These are phyloP conservation scores for Cnidoscolus chayamansa DNA, from an alignment of 441 rosid species.

Conservation along the genomic window DNA sequence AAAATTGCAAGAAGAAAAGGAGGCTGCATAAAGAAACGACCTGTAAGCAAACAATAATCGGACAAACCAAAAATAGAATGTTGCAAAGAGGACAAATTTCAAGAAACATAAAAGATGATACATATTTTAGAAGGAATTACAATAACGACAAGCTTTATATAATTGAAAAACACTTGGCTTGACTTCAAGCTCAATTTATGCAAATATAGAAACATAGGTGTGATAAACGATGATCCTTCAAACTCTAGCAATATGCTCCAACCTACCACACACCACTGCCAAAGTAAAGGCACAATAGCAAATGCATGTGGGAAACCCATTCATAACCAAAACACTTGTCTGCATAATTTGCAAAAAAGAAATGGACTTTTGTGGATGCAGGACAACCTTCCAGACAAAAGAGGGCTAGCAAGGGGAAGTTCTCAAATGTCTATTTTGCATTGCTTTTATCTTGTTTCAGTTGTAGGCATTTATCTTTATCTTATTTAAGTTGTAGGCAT, in stretches of 20 bases:
- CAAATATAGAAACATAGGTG: neutral
- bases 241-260: neutral
- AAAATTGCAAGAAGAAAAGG: constrained; percentile 71
- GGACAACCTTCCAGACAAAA: too few relatives aligned
- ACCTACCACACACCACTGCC: neutral
- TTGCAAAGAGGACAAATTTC: neutral
- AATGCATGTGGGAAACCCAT: neutral
- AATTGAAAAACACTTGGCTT: neutral
- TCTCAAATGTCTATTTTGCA: too few relatives aligned
- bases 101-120: neutral
- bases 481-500: too few relatives aligned
- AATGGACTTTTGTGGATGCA: too few relatives aligned
- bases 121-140: neutral
- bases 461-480: too few relatives aligned
- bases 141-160: neutral
- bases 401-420: too few relatives aligned
- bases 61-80: constrained; percentile 2
- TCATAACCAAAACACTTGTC: neutral
- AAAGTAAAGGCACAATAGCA: neutral
- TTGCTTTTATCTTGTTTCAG: too few relatives aligned
- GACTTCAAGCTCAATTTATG: neutral
- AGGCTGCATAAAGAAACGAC: constrained; percentile 55
- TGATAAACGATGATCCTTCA: neutral
- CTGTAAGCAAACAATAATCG: constrained; percentile 6
- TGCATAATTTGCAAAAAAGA: neutral